Evolutionary conservation across 345 rosid genomes (phyloP).

Genomic region (Aurinia saxatilis): DNA sequence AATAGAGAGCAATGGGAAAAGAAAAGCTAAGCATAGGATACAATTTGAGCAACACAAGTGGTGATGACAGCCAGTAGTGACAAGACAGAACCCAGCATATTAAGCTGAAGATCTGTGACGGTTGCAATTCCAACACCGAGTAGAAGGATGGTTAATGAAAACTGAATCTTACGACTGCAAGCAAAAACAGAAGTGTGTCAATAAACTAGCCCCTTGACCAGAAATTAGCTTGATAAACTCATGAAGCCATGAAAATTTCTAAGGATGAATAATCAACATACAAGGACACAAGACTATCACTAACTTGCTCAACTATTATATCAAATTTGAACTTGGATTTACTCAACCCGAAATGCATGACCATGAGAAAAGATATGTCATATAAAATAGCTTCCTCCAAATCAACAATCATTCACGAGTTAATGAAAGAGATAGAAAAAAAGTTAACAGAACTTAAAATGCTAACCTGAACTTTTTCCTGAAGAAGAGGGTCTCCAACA

Average conservation of each 20-base stretch:
- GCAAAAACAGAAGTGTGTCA: slow-evolving; percentile 1
- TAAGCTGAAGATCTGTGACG: slow-evolving; percentile 98
- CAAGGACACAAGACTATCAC: background rate
- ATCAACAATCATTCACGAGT: background rate
- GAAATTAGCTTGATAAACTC: background rate
- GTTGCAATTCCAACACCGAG: slow-evolving; percentile 99
- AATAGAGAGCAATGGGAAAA: slow-evolving; percentile 3
- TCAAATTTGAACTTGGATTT: background rate
- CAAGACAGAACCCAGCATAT: slow-evolving; percentile 83
- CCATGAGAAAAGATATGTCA: background rate
- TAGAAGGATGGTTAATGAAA: slow-evolving; percentile 80
- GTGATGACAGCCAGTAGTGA: slow-evolving; percentile 92
- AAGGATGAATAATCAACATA: slow-evolving; percentile 2
- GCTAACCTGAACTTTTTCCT: slow-evolving; percentile 89
- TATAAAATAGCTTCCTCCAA: slow-evolving; percentile 9
- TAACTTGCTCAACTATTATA: background rate
- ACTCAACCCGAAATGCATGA: background rate
- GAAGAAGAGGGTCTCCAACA: slow-evolving; percentile 97
- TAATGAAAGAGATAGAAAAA: background rate
- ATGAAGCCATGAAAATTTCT: background rate
- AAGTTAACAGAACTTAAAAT: background rate
- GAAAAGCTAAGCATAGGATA: slow-evolving; percentile 49
- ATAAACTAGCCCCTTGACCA: slow-evolving; percentile 1
- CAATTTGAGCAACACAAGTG: slow-evolving; percentile 97
- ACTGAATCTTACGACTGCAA: slow-evolving; percentile 84